phyloP scores from a whole-genome alignment of 768 basidiomycete genomes.

The Hericium erinaceus region DNA sequence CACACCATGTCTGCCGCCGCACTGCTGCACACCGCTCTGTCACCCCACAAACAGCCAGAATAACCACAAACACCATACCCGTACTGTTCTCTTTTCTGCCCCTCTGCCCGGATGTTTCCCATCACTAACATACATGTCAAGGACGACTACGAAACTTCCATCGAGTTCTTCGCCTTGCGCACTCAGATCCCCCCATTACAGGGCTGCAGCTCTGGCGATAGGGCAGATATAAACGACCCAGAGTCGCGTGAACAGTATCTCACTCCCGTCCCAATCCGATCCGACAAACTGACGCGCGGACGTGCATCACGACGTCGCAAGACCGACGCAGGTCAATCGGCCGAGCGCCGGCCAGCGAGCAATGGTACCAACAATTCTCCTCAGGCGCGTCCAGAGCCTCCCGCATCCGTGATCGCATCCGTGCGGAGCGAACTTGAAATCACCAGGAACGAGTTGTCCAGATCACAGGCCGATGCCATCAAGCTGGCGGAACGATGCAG shows the following conservation, averaged over 20 bases:
- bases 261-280: conserved; percentile 6
- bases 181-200: conserved; percentile 10
- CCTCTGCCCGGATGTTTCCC: conserved; percentile 4
- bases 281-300: conserved; percentile 16
- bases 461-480: conserved; percentile 41
- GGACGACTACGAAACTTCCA: conserved; percentile 11
- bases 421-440: conserved; percentile 52
- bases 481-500: conserved; percentile 55
- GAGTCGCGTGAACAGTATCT: conserved; percentile 6
- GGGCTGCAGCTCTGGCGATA: conserved; percentile 5
- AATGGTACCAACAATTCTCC: conserved; percentile 6
- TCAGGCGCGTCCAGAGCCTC: conserved; percentile 6
- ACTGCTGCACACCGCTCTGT: not conserved
- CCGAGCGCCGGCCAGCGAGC: conserved; percentile 9
- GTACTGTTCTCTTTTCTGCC: conserved; percentile 2
- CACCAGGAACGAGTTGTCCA: conserved; percentile 43
- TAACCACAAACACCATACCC: conserved; percentile 1
- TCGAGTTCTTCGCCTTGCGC: conserved; percentile 15
- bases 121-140: conserved; percentile 16
- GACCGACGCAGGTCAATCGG: conserved; percentile 13
- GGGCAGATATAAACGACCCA: conserved; percentile 2
- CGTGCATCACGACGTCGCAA: conserved; percentile 14
- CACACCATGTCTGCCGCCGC: not conserved
- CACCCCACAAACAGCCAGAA: conserved; percentile 4
- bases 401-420: conserved; percentile 16